Evolutionary conservation across 148 eudicot species (phyloP), one percentile per base, ranked within the genome.

Genomic region (Chenopodium album): DNA sequence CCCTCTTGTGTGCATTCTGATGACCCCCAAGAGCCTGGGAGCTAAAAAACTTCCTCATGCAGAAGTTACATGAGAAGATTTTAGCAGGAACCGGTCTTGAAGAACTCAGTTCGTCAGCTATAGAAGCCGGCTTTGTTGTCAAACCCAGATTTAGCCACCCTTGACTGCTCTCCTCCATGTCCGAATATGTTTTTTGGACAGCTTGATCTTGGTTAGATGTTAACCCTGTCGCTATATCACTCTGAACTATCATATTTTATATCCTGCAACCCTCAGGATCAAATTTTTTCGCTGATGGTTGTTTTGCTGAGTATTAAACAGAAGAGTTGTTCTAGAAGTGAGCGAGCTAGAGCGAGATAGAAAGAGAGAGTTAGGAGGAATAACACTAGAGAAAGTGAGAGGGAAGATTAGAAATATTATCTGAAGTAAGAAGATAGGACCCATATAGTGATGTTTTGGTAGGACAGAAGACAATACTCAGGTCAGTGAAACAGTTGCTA

Each of bases 21-120:
- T 93, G 97, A 11, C 97, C 97, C 4, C 97, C 97, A 67, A 93
- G 81, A 46, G 97, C 97, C 84, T 93, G 97, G 44, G 97, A 90
- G 68, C 95, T 93, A 90, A 81, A 92, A 75, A 93, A 93, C 78
- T 90, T 93, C 82, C 97, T 86, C 90, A 54, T 84, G 81, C 97
- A 93, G 85, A 89, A 93, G 79, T 92, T 90, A 75, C 97, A 93
- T 19, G 97, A 87, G 76, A 90, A 92, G 14, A 89, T 77, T 79
- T 90, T 92, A 10, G 82, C 68, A 23, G 91, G 90, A 77, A 75
- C 82, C 26, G 85, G 82, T 86, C 68, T 84, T 28, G 87, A 78
- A 62, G 86, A 68, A 77, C 83, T 78, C 1, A 76, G 31, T 26
- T 87, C 84, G 59, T 78, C 79, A 9, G 69, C 16, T 6, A 68